Base-by-base conservation (phyloP, 108 stramenopile genomes). In the Conticribra weissflogii region DNA sequence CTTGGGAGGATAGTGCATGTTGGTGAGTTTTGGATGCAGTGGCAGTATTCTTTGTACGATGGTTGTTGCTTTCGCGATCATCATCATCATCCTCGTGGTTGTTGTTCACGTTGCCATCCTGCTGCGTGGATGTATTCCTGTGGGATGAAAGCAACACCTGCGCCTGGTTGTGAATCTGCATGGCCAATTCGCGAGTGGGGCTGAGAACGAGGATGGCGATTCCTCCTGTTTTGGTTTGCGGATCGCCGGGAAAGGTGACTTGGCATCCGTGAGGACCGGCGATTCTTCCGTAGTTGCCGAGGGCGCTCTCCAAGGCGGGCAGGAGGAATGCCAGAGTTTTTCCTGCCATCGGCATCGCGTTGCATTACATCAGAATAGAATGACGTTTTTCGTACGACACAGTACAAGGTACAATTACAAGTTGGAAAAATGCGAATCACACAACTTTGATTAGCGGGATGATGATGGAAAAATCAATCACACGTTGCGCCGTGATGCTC, bases 261-360 rank as follows among this genome's bases (percentile, higher is more conserved):
- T 44, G 18, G 19, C 16, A 53, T n/a, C 94, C 97, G 54, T 98
- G 87, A 17, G 98, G 97, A 22, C 98, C 98, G 0, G 90, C 86
- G 55, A 97, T 93, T 25, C 88, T 75, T 1, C 57, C 54, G 15
- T 3, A 12, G n/a, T 24, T 2, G 14, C 72, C 9, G 54, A 76
- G n/a, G 19, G 78, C 73, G 22, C 31, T 81, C 54, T 96, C 88
- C 18, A 96, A 47, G 16, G 83, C 83, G 19, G 94, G 92, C 16
- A 96, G 31, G 45, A 94, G 66, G 70, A 96, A 96, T 14, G 86
- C 90, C 45, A 96, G 59, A 21, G 94, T 96, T 83, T 81, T 81
- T 22, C 81, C n/a, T n/a, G n/a, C n/a, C n/a, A n/a, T n/a, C n/a
- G n/a, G n/a, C n/a, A n/a, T n/a, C n/a, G n/a, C n/a, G n/a, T n/a